phyloP scores from a whole-genome alignment of 257 asterid genomes.

The Scutellaria barbata region DNA sequence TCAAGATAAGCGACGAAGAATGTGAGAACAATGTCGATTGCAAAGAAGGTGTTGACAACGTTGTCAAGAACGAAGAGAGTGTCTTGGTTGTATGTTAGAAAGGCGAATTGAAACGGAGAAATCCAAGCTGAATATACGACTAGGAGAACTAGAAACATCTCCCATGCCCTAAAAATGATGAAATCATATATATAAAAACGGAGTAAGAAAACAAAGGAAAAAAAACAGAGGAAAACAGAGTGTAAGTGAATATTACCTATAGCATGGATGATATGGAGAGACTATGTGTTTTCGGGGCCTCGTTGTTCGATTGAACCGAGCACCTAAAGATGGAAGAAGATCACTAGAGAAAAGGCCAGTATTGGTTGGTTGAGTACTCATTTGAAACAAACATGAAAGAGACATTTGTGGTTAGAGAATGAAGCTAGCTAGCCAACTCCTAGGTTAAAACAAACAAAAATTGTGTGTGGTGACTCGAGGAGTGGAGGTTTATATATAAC shows the following conservation, averaged over 20 bases:
- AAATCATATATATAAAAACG: not conserved
- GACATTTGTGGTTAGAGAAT: constrained; percentile 43
- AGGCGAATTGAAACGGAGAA: constrained; percentile 83
- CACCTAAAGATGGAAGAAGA: constrained; percentile 78
- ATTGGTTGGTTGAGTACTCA: constrained; percentile 32
- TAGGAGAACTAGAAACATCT: constrained; percentile 62
- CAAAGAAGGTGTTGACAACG: constrained; percentile 76
- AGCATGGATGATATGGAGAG: constrained; percentile 69
- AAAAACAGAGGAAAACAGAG: not conserved
- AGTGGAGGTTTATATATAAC: constrained; percentile 49
- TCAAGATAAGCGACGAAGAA: constrained; percentile 85
- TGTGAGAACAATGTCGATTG: constrained; percentile 70
- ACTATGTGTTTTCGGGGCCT: constrained; percentile 58
- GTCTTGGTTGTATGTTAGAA: constrained; percentile 59
- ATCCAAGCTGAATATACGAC: constrained; percentile 89
- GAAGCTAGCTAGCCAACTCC: not conserved
- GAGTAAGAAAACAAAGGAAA: not conserved
- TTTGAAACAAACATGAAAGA: constrained; percentile 42
- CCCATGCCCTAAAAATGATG: constrained; percentile 77
- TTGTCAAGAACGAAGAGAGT: constrained; percentile 64
- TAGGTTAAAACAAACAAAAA: too few species aligned
- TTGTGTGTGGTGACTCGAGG: not conserved
- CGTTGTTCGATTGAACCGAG: constrained; percentile 56
- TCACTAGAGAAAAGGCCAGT: constrained; percentile 63
- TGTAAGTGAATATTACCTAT: constrained; percentile 50